Conservation (phyloP, 495 filamentous ascomycete genomes). For the Xylaria longipes region DNA sequence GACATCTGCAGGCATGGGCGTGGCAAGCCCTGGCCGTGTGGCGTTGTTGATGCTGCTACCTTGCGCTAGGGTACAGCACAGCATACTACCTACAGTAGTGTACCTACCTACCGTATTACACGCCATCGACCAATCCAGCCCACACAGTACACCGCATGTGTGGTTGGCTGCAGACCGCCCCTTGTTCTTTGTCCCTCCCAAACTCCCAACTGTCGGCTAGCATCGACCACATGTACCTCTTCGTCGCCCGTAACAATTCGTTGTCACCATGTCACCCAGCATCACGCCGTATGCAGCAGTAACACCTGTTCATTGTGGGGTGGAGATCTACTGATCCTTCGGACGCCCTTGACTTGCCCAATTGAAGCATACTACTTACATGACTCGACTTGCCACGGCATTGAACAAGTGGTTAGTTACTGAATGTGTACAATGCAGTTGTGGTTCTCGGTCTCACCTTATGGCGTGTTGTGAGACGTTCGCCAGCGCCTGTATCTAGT, state of each 20-base stretch:
- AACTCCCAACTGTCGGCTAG: constrained; percentile 13
- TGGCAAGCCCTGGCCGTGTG: constrained; percentile 30
- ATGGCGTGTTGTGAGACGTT: neutral
- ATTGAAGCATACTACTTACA: neutral
- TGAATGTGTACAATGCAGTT: neutral
- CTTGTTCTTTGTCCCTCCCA: constrained; percentile 10
- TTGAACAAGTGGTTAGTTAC: neutral
- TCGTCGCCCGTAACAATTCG: constrained; percentile 1
- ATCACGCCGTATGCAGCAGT: neutral
- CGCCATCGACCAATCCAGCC: neutral
- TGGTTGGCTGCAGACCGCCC: constrained; percentile 24
- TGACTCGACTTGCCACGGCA: constrained; percentile 10
- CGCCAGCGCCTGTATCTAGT: neutral
- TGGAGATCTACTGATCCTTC: constrained; percentile 16
- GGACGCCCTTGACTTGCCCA: constrained; percentile 2
- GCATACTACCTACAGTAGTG: too few species aligned
- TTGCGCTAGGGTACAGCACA: constrained; percentile 5
- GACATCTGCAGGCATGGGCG: constrained; percentile 17
- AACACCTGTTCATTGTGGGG: constrained; percentile 10
- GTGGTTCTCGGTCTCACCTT: neutral
- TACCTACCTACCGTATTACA: too few species aligned
- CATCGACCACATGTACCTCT: constrained; percentile 11
- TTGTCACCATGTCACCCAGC: constrained; percentile 11
- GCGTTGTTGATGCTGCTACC: constrained; percentile 21
- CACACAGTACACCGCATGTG: constrained; percentile 12